A percentile compares a stretch with the other conserved stretches of the same genome.
Conservation (phyloP, 192 early-diverging fungal genomes). For the Backusella liffmaniae region DNA sequence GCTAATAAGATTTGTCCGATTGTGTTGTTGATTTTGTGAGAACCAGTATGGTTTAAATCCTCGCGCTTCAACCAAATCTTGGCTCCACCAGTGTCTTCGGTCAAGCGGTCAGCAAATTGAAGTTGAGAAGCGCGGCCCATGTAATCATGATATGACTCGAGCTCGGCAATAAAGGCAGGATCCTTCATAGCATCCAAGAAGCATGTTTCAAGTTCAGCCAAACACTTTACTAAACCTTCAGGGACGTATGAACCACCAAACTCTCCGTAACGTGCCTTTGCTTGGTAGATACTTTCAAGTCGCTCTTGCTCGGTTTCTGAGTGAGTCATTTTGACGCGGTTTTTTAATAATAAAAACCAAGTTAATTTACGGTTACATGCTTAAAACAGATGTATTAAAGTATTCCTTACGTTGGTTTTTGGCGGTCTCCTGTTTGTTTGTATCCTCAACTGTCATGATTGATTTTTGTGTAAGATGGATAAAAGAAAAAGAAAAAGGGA, state of each 20-base stretch:
- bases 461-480: background rate
- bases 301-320: background rate
- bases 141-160: constrained; percentile 85
- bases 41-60: constrained; percentile 98
- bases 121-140: constrained; percentile 90
- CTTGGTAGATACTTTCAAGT: constrained; percentile 40
- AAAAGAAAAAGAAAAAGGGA: background rate
- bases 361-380: background rate
- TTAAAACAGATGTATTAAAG: background rate
- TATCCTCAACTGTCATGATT: background rate
- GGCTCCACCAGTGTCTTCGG: constrained; percentile 74
- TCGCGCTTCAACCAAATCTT: constrained; percentile 98
- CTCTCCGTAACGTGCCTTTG: constrained; percentile 84
- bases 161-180: constrained; percentile 92
- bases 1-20: constrained; percentile 93
- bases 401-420: background rate
- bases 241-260: constrained; percentile 98
- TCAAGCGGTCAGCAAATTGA: constrained; percentile 85
- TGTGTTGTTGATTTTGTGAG: constrained; percentile 99
- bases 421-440: background rate
- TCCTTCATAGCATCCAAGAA: constrained; percentile 84
- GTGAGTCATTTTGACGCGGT: background rate
- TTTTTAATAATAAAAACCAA: background rate
- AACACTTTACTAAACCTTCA: constrained; percentile 94
- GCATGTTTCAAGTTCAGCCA: constrained; percentile 83